phyloP scores from a whole-genome alignment of 179 eudicot species.

The Vitellaria paradoxa region DNA sequence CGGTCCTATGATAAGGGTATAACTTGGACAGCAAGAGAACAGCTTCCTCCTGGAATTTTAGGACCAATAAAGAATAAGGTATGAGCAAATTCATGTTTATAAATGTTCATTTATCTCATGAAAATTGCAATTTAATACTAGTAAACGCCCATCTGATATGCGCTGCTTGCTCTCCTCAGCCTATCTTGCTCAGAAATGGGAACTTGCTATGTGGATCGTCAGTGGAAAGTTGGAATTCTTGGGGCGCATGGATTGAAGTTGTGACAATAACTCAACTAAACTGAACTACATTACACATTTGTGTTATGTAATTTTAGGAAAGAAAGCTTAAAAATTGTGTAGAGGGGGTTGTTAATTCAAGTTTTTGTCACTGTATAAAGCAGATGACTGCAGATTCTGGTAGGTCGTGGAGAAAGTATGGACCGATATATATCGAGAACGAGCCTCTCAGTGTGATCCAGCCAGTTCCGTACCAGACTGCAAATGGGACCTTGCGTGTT shows the following conservation, averaged over 20 bases:
- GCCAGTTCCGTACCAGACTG: constrained; percentile 88
- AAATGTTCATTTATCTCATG: not conserved
- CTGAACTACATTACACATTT: constrained; percentile 6
- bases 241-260: constrained; percentile 99
- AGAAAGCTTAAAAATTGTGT: not conserved
- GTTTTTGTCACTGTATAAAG: constrained; percentile 16
- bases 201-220: constrained; percentile 92
- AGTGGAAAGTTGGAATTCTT: constrained; percentile 97
- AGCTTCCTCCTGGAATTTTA: constrained; percentile 94
- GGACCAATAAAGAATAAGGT: constrained; percentile 98
- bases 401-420: constrained; percentile 76
- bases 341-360: constrained; percentile 8
- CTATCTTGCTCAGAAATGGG: constrained; percentile 73
- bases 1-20: constrained; percentile 78
- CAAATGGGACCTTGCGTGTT: constrained; percentile 69
- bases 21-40: constrained; percentile 84
- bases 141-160: not conserved
- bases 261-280: constrained; percentile 1
- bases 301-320: not conserved
- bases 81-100: not conserved
- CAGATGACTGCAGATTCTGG: constrained; percentile 91
- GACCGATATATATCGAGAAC: constrained; percentile 70
- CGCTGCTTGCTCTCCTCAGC: constrained; percentile 42
- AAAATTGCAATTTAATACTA: not conserved
- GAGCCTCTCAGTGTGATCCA: constrained; percentile 75